Conservation (phyloP, 768 basidiomycete species). For the Omphalotus guepiniiformis region DNA sequence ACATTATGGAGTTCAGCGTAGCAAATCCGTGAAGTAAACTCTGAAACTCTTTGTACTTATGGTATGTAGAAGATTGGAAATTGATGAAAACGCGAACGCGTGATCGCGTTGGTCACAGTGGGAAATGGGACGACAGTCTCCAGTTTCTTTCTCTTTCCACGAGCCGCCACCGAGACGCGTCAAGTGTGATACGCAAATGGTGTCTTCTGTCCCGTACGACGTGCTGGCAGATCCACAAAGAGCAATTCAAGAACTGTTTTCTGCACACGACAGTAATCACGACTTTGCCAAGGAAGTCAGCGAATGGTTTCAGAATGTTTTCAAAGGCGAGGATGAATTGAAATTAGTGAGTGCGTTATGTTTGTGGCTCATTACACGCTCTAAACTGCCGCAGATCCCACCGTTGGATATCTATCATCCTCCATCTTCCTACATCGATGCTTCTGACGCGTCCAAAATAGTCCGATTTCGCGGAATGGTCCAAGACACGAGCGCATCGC, state of each 20-base stretch:
- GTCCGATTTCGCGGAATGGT: conserved; percentile 77
- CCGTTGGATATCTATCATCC: conserved; percentile 35
- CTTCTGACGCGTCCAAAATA: conserved; percentile 49
- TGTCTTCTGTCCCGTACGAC: conserved; percentile 7
- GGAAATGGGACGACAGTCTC: no score
- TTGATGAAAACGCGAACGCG: no score
- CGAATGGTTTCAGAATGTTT: conserved; percentile 2
- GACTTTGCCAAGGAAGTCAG: not conserved
- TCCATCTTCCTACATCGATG: conserved; percentile 21
- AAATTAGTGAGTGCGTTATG: conserved; percentile 24
- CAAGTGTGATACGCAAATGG: no score
- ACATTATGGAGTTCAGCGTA: no score
- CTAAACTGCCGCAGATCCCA: conserved; percentile 46
- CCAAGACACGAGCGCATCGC: conserved; percentile 73
- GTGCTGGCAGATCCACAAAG: conserved; percentile 1
- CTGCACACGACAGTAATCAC: not conserved
- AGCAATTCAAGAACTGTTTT: conserved; percentile 1
- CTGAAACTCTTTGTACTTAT: no score
- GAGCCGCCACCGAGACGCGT: no score
- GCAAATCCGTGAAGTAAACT: no score
- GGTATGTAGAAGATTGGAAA: no score
- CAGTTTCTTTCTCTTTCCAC: no score
- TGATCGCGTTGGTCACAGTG: no score
- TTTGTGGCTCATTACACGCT: not conserved
- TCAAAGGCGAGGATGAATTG: conserved; percentile 16